Base-by-base conservation (phyloP, 768 basidiomycete genomes). In the Tricholoma bakamatsutake region DNA sequence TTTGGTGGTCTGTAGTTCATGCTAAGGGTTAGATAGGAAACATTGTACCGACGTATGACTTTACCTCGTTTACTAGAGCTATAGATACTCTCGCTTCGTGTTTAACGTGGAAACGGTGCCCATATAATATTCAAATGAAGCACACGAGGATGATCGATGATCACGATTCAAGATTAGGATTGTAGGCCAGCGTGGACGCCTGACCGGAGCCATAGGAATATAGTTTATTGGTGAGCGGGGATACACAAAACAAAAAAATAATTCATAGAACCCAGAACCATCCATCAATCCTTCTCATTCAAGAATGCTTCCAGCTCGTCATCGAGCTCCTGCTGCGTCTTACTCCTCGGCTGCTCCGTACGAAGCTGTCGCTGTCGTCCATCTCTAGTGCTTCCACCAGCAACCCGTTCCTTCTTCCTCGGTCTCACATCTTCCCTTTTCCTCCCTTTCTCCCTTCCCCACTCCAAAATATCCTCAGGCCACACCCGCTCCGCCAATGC, bases 281-380 rank as follows among this genome's bases (percentile, higher is more conserved):
- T 39, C 30, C 15, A 48, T 66, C 62, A 78, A 56, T 75, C 69
- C 61, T 74, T 75, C 59, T 77, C 75, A 27, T 80, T 82, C 59
- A 89, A 67, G 69, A 92, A 92, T 13, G 86, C 85, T 31, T 93
- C 90, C 47, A 93, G 73, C 64, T 93, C 90, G 49, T 85, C 88
- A 59, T 93, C 90, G 35, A 93, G 73, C 61, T 93, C 88, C 69
- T 87, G 81, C 65, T 84, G 84, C 0, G 82, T 88, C 68, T 82
- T 83, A 56, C 67, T 76, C 21, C 76, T 72, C 10, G 77, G 73
- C 57, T 69, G 65, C 56, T 67, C 66, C 56, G 74, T 74, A 43
- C 78, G 72, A 37, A 72, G 68, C 54, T 66, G 61, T 28, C 67
- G 66, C 59, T 67, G 72, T 64, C 61, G 69, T 63, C 63, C 58